Conservation (phyloP, 2,329 filamentous ascomycete genomes). For the Dothideomycetes sp. region DNA sequence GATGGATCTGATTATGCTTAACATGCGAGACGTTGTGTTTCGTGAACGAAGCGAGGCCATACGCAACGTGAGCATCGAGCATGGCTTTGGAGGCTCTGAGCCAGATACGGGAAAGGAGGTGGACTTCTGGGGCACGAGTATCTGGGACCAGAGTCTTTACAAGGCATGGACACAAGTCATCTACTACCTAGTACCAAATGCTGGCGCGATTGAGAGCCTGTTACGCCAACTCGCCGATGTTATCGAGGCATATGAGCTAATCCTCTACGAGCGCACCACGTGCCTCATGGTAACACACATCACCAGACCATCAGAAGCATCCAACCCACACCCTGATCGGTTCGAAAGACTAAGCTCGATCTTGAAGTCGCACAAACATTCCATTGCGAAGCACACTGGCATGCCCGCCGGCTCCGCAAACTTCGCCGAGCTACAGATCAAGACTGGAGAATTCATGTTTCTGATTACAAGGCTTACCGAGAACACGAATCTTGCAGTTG, state of each 20-base stretch:
- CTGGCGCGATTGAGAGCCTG: conserved; percentile 77
- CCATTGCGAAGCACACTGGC: conserved; percentile 59
- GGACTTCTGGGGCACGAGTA: conserved; percentile 86
- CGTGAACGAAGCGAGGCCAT: conserved; percentile 72
- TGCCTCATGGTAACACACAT: conserved; percentile 95
- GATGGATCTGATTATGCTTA: conserved; percentile 85
- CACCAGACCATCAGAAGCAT: conserved; percentile 59
- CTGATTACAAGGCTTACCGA: conserved; percentile 94
- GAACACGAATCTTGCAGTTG: conserved; percentile 91
- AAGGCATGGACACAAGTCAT: conserved; percentile 98
- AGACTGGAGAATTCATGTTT: conserved; percentile 73
- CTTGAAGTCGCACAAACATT: conserved; percentile 96
- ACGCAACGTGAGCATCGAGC: conserved; percentile 53
- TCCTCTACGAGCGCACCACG: conserved; percentile 89
- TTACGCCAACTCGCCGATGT: conserved; percentile 71
- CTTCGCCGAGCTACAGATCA: conserved; percentile 72
- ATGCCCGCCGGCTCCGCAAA: conserved; percentile 73
- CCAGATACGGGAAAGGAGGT: conserved; percentile 34
- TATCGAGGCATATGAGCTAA: conserved; percentile 85
- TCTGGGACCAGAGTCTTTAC: conserved; percentile 97
- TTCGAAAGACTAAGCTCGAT: conserved; percentile 95
- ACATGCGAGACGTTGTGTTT: conserved; percentile 70
- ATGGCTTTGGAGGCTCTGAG: conserved; percentile 42
- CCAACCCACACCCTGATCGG: conserved; percentile 84
- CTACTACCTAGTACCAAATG: conserved; percentile 92